Percentiles rank a stretch among this genome's conserved stretches.
These are phyloP conservation scores for Melanomma pulvis-pyrius DNA, from an alignment of 495 filamentous ascomycete species.

Conservation along the genomic window DNA sequence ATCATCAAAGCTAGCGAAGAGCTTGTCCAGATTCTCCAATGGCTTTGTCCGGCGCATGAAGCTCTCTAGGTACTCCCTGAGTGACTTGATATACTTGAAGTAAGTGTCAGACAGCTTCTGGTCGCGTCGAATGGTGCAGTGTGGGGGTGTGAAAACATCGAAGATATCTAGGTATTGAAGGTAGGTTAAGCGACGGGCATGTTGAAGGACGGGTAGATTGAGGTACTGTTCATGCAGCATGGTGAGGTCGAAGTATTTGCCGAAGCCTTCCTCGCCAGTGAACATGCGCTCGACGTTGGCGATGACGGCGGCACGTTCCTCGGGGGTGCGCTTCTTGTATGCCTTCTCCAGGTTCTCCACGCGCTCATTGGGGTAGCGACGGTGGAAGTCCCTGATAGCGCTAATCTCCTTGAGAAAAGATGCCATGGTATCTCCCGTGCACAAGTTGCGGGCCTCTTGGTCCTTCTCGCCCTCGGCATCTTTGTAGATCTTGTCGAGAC, in stretches of 20 bases:
- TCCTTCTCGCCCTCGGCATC: conserved; percentile 70
- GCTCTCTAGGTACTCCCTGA: conserved; percentile 79
- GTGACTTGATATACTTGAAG: conserved; percentile 80
- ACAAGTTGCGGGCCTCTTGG: conserved; percentile 80
- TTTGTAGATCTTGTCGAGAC: conserved; percentile 81
- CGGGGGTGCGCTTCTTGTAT: conserved; percentile 75
- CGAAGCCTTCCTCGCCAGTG: conserved; percentile 90
- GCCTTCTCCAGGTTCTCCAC: conserved; percentile 93
- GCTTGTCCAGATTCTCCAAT: conserved; percentile 77
- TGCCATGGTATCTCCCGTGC: conserved; percentile 85
- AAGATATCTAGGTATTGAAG: conserved; percentile 89
- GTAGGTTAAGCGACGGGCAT: conserved; percentile 73
- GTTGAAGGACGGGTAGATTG: conserved; percentile 73
- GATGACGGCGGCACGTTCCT: conserved; percentile 52
- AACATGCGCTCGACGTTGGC: conserved; percentile 86
- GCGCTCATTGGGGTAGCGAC: conserved; percentile 88
- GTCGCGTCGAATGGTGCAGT: conserved; percentile 67
- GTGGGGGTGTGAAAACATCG: conserved; percentile 77
- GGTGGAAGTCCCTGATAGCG: conserved; percentile 82
- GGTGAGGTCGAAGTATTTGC: conserved; percentile 87
- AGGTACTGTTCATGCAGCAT: conserved; percentile 81
- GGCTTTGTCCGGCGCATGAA: conserved; percentile 82
- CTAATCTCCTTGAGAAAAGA: conserved; percentile 86
- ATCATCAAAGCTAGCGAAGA: conserved; percentile 71
- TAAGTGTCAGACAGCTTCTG: conserved; percentile 91